Evolutionary conservation across 1,284 basidiomycete genomes (phyloP), one percentile per base, ranked within the genome.

Genomic region (Inonotus obliquus): DNA sequence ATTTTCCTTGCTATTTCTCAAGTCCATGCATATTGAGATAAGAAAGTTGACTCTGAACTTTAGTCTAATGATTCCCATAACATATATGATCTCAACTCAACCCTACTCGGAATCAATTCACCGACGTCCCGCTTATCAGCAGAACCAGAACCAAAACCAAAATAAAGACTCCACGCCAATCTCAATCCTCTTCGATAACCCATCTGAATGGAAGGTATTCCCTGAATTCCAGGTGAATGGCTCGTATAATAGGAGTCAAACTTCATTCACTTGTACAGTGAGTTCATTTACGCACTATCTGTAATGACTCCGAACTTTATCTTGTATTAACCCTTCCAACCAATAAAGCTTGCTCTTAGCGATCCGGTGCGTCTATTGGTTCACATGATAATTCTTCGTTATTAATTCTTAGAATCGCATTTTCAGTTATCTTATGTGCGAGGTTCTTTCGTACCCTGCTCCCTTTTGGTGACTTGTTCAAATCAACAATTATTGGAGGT

Each of bases 401-500:
- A 38, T 51, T n/a, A 19, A 11, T 21, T 32, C 10, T 32, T n/a
- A 38, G 25, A 55, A 7, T 25, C 14, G 32, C 27, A 13, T 35
- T 27, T 41, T 21, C 41, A 64, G 59, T 41, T 64, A n/a, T 39
- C 51, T 11, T 64, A 64, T 53, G 48, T 59, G 13, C 51, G 62
- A 11, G 62, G 62, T 1, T 51, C 59, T 17, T 38, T 57, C 29
- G 52, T 61, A 27, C 59, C 62, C 21, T 64, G 62, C 44, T 21
- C 44, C 27, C 17, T 64, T 25, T 19, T 59, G 5, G 57, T 64
- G n/a, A 11, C 21, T 38, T 51, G 62, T 32, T 19, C 23, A 19
- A 35, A 61, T 54, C 54, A 27, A 2, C 44, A 61, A 19, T 32
- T 48, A 17, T 45, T 61, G 27, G 59, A 64, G 17, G 25, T 52